phyloP scores from a whole-genome alignment of 305 asterid species.

The Fraxinus sp. region DNA sequence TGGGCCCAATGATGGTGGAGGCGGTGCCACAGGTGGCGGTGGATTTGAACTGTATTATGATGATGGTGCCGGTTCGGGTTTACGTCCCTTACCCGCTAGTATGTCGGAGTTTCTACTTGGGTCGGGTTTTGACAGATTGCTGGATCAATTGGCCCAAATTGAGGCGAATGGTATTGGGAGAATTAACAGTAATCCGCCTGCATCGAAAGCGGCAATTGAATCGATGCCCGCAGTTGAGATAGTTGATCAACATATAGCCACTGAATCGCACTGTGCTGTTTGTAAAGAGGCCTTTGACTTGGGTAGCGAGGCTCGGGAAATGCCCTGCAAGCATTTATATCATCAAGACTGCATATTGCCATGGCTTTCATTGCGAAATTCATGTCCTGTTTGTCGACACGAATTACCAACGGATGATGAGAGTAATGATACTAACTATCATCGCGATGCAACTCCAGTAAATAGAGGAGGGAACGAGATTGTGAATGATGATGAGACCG shows the following conservation, averaged over 20 bases:
- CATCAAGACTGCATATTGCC: constrained; percentile 86
- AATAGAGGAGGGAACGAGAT: constrained; percentile 38
- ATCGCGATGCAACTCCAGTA: constrained; percentile 30
- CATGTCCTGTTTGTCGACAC: constrained; percentile 90
- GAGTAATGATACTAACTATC: neutral
- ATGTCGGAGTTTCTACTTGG: constrained; percentile 90
- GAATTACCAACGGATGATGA: constrained; percentile 61
- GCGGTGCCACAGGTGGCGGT: constrained; percentile 38
- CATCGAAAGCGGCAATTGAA: constrained; percentile 82
- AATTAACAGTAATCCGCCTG: constrained; percentile 70
- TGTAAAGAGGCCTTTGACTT: constrained; percentile 83
- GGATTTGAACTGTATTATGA: constrained; percentile 82
- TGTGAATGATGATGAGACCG: constrained; percentile 57
- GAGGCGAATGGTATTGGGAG: constrained; percentile 78
- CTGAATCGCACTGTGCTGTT: constrained; percentile 82
- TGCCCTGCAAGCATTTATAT: constrained; percentile 92
- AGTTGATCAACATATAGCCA: constrained; percentile 38
- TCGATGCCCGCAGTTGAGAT: constrained; percentile 73
- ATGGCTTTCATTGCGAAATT: constrained; percentile 72
- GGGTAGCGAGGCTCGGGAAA: constrained; percentile 67
- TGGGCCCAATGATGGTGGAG: constrained; percentile 44
- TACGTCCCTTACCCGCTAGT: constrained; percentile 70
- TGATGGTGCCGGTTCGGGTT: constrained; percentile 82
- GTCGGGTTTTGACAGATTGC: constrained; percentile 81
- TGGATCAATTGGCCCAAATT: constrained; percentile 76